A percentile compares a stretch with the other conserved stretches of the same genome.
Conservation (phyloP, 768 basidiomycete genomes). For the Fibroporia radiculosa region DNA sequence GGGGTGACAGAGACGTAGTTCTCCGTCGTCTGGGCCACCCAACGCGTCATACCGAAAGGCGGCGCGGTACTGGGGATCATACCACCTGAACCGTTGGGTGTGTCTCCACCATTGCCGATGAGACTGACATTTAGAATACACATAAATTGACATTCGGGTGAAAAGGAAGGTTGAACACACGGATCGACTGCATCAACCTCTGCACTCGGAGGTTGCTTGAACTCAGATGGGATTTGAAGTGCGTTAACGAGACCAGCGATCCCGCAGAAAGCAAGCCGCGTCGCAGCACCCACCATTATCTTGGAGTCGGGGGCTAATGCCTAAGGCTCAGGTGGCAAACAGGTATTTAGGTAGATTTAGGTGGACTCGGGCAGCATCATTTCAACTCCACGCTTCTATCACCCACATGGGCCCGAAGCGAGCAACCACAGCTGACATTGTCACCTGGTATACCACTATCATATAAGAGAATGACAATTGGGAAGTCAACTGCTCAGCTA, state of each 20-base stretch:
- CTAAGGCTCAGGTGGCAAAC: too few species aligned
- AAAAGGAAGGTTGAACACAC: conserved; percentile 23
- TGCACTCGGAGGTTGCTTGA: conserved; percentile 23
- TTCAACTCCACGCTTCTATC: too few species aligned
- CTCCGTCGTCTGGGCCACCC: conserved; percentile 74
- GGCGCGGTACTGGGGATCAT: conserved; percentile 75
- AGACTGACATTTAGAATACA: conserved; percentile 26
- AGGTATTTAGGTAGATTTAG: too few species aligned
- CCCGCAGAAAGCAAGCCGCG: background rate
- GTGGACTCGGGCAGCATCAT: too few species aligned
- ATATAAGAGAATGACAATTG: too few species aligned
- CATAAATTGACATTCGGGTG: background rate
- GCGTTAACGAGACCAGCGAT: background rate
- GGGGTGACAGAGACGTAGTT: conserved; percentile 72
- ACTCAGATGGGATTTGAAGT: conserved; percentile 8
- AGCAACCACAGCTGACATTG: too few species aligned
- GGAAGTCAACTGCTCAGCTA: too few species aligned
- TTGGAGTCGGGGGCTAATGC: too few species aligned
- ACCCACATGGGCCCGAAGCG: too few species aligned
- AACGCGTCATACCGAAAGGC: conserved; percentile 81
- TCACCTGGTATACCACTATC: too few species aligned
- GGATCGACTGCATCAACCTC: conserved; percentile 41
- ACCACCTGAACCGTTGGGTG: conserved; percentile 64
- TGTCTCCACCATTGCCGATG: conserved; percentile 68
- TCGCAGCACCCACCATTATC: too few species aligned